Conservation (phyloP, 768 basidiomycete species). For the Tremella yokohamensis region DNA sequence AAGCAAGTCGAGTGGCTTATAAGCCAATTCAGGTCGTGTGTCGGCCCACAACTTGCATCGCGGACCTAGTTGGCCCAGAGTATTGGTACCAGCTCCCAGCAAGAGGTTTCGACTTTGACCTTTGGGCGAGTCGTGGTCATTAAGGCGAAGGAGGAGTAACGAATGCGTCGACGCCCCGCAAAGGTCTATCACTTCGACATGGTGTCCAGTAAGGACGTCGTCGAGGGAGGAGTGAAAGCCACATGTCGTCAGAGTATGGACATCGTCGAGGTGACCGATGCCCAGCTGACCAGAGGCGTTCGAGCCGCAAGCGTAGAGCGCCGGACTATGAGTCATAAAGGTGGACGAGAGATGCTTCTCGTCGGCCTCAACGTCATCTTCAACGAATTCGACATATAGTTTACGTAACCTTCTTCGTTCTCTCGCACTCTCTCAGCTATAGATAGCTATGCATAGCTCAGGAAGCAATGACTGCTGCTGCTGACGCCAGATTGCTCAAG, state of each 20-base stretch:
- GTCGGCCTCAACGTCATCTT: too few relatives aligned
- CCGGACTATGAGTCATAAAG: neutral
- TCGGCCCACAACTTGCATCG: conserved; percentile 52
- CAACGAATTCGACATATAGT: too few relatives aligned
- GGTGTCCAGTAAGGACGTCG: neutral
- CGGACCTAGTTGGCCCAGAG: conserved; percentile 67
- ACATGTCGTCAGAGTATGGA: conserved; percentile 26
- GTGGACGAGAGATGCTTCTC: neutral
- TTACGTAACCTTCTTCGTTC: too few relatives aligned
- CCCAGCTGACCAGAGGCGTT: conserved; percentile 44
- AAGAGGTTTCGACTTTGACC: conserved; percentile 44
- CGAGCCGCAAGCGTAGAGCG: conserved; percentile 37
- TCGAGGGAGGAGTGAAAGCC: conserved; percentile 19
- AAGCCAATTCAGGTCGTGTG: conserved; percentile 51
- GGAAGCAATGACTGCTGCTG: too few relatives aligned
- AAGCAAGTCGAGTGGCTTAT: conserved; percentile 43
- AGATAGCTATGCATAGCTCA: too few relatives aligned
- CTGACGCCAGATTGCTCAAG: too few relatives aligned
- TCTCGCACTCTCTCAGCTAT: too few relatives aligned
- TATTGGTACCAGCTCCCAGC: conserved; percentile 73
- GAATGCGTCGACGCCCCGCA: conserved; percentile 78
- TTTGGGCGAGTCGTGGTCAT: neutral
- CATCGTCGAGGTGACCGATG: conserved; percentile 35
- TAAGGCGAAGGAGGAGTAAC: conserved; percentile 55
- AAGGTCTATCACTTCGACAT: conserved; percentile 55